Base-by-base conservation (phyloP, 345 rosid genomes). In the Cochlearia excelsa region DNA sequence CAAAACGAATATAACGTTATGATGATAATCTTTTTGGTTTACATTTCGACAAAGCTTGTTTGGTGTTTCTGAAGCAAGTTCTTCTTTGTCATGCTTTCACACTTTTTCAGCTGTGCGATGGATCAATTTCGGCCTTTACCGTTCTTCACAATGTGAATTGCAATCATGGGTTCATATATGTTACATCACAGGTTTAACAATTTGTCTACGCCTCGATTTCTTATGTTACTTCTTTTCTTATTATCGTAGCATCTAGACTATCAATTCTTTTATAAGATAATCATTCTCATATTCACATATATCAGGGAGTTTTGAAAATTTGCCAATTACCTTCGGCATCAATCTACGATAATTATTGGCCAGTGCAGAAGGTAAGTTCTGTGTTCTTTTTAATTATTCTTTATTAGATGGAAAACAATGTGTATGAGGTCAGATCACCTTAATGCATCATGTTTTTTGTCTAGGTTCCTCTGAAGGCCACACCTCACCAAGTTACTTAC, bases 401-500 rank as follows among this genome's bases (percentile, higher is more conserved):
- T 54, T 49, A 59, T 39, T 59, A 33, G 45, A 58, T 46, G 42
- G 35, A 40, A 65, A 45, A 28, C 16, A 9, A 52, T 41, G 57
- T 42, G 23, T 28, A 39, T 34, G 16, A 45, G 66, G 45, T 52
- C 63, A 44, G 61, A 68, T 63, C 66, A 47, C 35, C 44, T 61
- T 38, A 51, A 38, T 61, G 34, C 54, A 67, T 50, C 45, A 43
- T 65, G 9, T 27, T 8, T 62, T 61, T 66, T 73, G 29, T 39
- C 75, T 79, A 93, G 99, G 67, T 93, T 77, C 90, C 97, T 61
- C 63, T 89, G 71, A 87, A 79, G 75, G 97, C 88, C 59, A 93
- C 97, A 57, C 99, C 99, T 61, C 99, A 93, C 82, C 99, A 93
- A 78, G 95, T 93, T 57, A 85, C 97, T 47, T 93, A 87, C 79